Base-by-base conservation (phyloP, 2,329 filamentous ascomycete genomes). In the Ophiostoma sp. region DNA sequence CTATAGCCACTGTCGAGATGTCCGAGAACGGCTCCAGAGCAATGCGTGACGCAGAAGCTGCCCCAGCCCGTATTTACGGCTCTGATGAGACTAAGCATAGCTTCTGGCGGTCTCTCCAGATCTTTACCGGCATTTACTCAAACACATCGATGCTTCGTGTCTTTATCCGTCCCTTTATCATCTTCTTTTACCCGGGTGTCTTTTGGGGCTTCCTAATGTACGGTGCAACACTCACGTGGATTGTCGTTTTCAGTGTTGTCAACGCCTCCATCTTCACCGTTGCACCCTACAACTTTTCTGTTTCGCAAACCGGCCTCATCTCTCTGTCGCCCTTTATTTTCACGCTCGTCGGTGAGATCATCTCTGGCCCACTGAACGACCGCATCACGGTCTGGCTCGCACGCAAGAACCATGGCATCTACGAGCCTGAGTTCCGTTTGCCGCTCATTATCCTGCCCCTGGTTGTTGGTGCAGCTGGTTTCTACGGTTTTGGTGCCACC, bases 341-440 rank as follows among this genome's bases (percentile, higher is more conserved):
- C 13, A 81, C 77, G 10, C 78, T 84, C 35, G 75, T 86, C 31
- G 83, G 82, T 35, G 79, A 82, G 70, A 54, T 83, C 10, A 73
- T 82, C 3, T 78, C 79, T 0, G 83, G 83, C 0, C 82, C 82
- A 0, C 73, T 84, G 66, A 83, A 81, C 73, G 83, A 83, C 75
- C 81, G 77, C 76, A 74, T 81, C 41, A 79, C 77, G 70, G 72
- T 83, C 27, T 82, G 78, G 76, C 79, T 84, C 70, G 81, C 83
- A 4, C 81, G 80, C 74, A 80, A 78, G 72, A 86, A 85, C 74
- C 77, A 77, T 27, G 83, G 84, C n/a, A 77, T 84, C 67, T 86
- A 85, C 75, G 83, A 86, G 74, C 84, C 84, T 5, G 83, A 86
- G 73, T 85, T 85, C 73, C 80, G 84, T 11, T 77, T 83, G 10